Evolutionary conservation across 2,329 filamentous ascomycete genomes (phyloP).

Genomic region (Alternaria brassicicola): DNA sequence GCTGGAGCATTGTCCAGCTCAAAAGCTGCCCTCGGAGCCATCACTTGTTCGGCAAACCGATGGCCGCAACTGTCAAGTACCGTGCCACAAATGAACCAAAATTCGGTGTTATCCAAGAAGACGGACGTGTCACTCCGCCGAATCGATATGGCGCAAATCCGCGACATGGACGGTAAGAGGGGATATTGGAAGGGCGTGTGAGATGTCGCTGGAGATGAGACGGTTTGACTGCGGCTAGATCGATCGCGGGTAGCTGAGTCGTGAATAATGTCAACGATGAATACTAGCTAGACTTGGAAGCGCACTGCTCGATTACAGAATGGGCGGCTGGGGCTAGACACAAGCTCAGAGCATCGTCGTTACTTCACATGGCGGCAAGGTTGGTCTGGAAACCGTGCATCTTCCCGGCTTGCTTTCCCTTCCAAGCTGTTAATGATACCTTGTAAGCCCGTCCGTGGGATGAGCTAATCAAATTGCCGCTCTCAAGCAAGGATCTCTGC

Average conservation of each 20-base stretch:
- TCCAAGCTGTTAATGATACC: neutral
- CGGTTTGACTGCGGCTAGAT: neutral
- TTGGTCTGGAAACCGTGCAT: neutral
- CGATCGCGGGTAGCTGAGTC: neutral
- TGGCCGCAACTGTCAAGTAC: neutral
- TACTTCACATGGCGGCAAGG: neutral
- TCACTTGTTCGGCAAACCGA: neutral
- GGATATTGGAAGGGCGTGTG: conserved; percentile 1
- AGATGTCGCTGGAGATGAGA: neutral
- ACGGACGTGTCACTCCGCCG: neutral
- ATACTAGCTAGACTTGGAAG: neutral
- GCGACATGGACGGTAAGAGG: neutral
- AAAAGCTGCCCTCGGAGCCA: neutral
- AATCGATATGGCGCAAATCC: neutral
- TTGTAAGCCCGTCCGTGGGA: neutral
- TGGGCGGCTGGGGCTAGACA: neutral
- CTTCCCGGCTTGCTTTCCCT: neutral
- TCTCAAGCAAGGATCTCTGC: neutral
- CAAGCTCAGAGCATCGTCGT: neutral
- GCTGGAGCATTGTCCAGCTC: neutral
- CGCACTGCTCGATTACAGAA: neutral
- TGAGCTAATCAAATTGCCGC: neutral
- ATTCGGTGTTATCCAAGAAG: neutral
- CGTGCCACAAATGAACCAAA: neutral
- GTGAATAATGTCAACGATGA: neutral